Percentiles rank a stretch among this genome's conserved stretches.
These are phyloP conservation scores for Narthecium ossifragum DNA, from an alignment of 106 monocot genomes.

Conservation along the genomic window DNA sequence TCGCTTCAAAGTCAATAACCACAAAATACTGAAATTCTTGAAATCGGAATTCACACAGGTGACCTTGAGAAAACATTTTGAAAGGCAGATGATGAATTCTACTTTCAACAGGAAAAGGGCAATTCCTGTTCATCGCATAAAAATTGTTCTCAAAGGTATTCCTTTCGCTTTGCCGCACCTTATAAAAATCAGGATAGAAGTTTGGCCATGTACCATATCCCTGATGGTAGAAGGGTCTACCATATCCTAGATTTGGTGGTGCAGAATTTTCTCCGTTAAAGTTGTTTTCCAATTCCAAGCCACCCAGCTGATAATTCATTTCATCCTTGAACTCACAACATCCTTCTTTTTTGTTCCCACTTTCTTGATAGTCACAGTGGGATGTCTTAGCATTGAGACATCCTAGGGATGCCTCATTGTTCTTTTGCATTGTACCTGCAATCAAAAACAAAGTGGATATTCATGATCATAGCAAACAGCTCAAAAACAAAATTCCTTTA, in stretches of 20 bases:
- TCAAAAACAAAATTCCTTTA: conserved; percentile 7
- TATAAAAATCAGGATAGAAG: conserved; percentile 38
- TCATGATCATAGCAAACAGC: too few species aligned
- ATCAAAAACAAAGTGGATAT: conserved; percentile 9
- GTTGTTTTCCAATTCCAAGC: conserved; percentile 15
- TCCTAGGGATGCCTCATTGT: conserved; percentile 45
- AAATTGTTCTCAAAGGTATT: conserved; percentile 31
- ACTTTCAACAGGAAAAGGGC: conserved; percentile 42
- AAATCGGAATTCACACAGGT: conserved; percentile 39
- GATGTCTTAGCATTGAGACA: conserved; percentile 35
- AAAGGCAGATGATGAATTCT: conserved; percentile 50
- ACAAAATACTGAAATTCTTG: conserved; percentile 98
- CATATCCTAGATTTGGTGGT: conserved; percentile 34
- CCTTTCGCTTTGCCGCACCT: conserved; percentile 32
- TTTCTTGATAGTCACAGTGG: conserved; percentile 29
- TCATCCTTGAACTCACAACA: conserved; percentile 38
- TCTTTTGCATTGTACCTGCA: conserved; percentile 62
- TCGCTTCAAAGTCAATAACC: conserved; percentile 97
- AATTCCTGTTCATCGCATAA: conserved; percentile 35
- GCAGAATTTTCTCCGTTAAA: conserved; percentile 22
- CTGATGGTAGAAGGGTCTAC: conserved; percentile 36
- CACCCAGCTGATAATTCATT: conserved; percentile 12
- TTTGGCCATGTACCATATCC: conserved; percentile 29
- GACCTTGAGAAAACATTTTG: conserved; percentile 55
- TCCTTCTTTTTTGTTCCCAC: conserved; percentile 28